Evolutionary conservation across 345 rosid species (phyloP).

Genomic region (Gossypium stocksii): DNA sequence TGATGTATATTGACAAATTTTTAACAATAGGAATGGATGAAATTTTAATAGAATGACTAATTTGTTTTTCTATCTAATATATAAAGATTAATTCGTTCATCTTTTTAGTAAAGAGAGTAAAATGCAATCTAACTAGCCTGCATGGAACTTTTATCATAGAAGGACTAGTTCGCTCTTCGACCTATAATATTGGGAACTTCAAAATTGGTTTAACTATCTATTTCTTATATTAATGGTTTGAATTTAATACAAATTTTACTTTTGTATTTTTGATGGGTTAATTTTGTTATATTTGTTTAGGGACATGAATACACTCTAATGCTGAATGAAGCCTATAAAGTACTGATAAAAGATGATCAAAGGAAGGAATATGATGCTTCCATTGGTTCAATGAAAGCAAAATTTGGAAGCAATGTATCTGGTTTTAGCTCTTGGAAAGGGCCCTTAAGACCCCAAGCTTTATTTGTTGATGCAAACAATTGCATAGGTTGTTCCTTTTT

Average conservation of each 20-base stretch:
- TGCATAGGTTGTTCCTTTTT: slow-evolving; percentile 39
- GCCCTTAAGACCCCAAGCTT: slow-evolving; percentile 46
- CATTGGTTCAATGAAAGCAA: slow-evolving; percentile 28
- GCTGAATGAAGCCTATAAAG: slow-evolving; percentile 8
- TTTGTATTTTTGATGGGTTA: neutral
- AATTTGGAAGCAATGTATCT: slow-evolving; percentile 16
- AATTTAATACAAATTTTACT: neutral
- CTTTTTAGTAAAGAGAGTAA: no score
- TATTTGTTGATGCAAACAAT: slow-evolving; percentile 53
- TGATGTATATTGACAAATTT: no score
- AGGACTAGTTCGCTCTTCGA: no score
- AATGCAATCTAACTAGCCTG: no score
- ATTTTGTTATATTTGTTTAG: slow-evolving; percentile 27
- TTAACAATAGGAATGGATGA: no score
- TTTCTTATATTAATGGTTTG: neutral
- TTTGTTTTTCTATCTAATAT: no score
- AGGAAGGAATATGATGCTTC: slow-evolving; percentile 31
- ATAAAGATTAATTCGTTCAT: no score
- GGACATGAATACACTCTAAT: slow-evolving; percentile 34
- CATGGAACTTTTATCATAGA: no score
- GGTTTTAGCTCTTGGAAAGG: slow-evolving; percentile 62
- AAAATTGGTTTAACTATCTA: neutral
- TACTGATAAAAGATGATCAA: neutral
- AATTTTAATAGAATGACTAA: no score
- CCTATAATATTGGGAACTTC: neutral